Conservation (phyloP, 768 basidiomycete genomes). For the Psilocybe cubensis region DNA sequence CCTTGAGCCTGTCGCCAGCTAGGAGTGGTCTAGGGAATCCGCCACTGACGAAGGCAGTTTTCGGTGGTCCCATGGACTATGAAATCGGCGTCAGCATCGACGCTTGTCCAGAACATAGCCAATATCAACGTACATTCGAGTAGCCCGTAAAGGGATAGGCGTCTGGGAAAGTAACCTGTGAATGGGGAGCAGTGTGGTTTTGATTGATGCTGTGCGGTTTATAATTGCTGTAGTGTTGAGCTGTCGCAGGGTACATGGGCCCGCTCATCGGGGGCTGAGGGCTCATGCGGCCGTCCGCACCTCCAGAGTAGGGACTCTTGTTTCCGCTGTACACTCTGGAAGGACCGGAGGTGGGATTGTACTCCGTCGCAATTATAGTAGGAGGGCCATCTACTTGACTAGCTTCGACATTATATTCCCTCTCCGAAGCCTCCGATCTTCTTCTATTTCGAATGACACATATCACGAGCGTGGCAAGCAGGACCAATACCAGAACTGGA, state of each 20-base stretch:
- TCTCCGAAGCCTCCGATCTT: slow-evolving; percentile 17
- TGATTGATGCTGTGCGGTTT: slow-evolving; percentile 8
- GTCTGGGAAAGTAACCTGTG: slow-evolving; percentile 21
- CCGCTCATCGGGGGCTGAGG: slow-evolving; percentile 23
- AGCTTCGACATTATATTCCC: slow-evolving; percentile 32
- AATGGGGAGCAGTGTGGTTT: slow-evolving; percentile 27
- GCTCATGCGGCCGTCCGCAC: slow-evolving; percentile 13
- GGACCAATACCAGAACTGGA: slow-evolving; percentile 22
- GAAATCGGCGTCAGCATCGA: slow-evolving; percentile 2
- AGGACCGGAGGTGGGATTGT: slow-evolving; percentile 27
- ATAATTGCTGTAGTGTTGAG: slow-evolving; percentile 16
- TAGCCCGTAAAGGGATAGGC: slow-evolving; percentile 24
- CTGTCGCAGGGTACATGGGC: slow-evolving; percentile 21
- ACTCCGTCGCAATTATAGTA: slow-evolving; percentile 30
- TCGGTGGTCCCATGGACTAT: slow-evolving; percentile 20
- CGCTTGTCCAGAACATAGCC: not conserved
- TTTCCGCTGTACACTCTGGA: slow-evolving; percentile 22
- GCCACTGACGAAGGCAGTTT: slow-evolving; percentile 29
- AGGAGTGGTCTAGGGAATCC: slow-evolving; percentile 32
- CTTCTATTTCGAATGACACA: slow-evolving; percentile 23
- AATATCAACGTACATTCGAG: slow-evolving; percentile 19
- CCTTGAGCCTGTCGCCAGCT: slow-evolving; percentile 30
- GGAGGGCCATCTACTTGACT: slow-evolving; percentile 33
- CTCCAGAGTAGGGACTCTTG: slow-evolving; percentile 9
- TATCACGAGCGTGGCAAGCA: slow-evolving; percentile 18